Evolutionary conservation across 257 asterid species (phyloP).

Genomic region (Ehretia macrophylla): DNA sequence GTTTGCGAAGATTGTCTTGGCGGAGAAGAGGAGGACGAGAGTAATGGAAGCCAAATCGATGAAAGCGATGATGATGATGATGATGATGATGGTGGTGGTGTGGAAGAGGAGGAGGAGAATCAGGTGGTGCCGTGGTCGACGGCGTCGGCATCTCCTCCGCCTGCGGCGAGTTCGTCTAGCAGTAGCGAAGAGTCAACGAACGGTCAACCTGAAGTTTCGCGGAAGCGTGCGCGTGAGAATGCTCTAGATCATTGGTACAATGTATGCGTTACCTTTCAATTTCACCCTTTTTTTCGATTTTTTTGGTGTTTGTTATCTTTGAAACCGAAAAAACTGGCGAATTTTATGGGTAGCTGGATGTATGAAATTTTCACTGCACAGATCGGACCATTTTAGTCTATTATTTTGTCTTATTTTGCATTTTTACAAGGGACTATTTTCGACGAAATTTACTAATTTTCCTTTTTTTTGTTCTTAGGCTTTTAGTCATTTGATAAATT

Average conservation of each 20-base stretch:
- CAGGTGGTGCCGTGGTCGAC: slow-evolving; percentile 53
- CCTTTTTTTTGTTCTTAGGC: no score
- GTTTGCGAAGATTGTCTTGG: slow-evolving; percentile 42
- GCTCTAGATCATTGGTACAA: slow-evolving; percentile 18
- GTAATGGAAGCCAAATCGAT: slow-evolving; percentile 1
- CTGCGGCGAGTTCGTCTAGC: slow-evolving; percentile 36
- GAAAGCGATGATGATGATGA: slow-evolving; percentile 17
- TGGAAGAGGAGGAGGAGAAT: slow-evolving; percentile 32
- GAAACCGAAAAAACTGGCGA: background rate
- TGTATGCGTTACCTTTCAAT: slow-evolving; percentile 16
- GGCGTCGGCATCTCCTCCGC: slow-evolving; percentile 37
- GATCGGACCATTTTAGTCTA: no score
- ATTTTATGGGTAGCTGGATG: background rate
- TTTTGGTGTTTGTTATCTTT: background rate
- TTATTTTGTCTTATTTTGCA: no score
- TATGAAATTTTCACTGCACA: no score
- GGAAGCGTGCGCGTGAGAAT: slow-evolving; percentile 30
- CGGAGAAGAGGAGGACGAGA: slow-evolving; percentile 6
- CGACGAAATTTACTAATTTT: no score
- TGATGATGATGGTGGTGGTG: slow-evolving; percentile 12
- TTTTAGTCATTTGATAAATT: no score
- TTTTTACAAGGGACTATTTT: no score
- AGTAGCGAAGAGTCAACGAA: slow-evolving; percentile 24
- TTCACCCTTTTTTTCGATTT: background rate
- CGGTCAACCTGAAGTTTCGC: slow-evolving; percentile 14